These are phyloP conservation scores for Fraxinus angustifolia DNA, from an alignment of 305 asterid species.

Conservation along the genomic window DNA sequence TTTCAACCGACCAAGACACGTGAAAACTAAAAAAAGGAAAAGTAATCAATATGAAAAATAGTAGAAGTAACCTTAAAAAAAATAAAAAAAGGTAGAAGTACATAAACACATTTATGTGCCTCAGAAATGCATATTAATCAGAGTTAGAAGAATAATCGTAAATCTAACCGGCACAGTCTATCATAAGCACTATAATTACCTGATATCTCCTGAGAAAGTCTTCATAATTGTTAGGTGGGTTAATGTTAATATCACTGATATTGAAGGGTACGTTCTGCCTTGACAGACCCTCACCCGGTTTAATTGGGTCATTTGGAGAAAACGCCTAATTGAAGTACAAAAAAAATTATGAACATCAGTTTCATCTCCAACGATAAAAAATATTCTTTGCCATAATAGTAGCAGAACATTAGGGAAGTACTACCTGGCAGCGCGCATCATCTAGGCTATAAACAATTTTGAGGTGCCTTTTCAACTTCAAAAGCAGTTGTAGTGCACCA, in stretches of 20 bases:
- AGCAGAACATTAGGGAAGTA: slow-evolving; percentile 13
- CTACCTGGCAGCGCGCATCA: slow-evolving; percentile 91
- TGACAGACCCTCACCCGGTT: slow-evolving; percentile 71
- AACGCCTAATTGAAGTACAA: slow-evolving; percentile 52
- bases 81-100: neutral
- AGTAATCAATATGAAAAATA: neutral
- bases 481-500: slow-evolving; percentile 85
- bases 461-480: slow-evolving; percentile 91
- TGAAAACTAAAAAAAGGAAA: slow-evolving; percentile 1
- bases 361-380: slow-evolving; percentile 12
- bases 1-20: neutral
- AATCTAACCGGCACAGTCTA: neutral
- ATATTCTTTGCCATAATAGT: neutral
- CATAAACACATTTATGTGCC: neutral
- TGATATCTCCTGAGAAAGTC: slow-evolving; percentile 72
- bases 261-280: slow-evolving; percentile 68
- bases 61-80: neutral
- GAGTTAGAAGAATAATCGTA: neutral
- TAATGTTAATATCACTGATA: slow-evolving; percentile 53
- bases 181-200: slow-evolving; percentile 43
- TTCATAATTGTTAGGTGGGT: slow-evolving; percentile 62
- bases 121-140: neutral
- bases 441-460: slow-evolving; percentile 81
- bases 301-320: slow-evolving; percentile 76
- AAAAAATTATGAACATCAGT: slow-evolving; percentile 13